Evolutionary conservation across 495 filamentous ascomycete species (phyloP).

Genomic region (Penicillium arizonense): DNA sequence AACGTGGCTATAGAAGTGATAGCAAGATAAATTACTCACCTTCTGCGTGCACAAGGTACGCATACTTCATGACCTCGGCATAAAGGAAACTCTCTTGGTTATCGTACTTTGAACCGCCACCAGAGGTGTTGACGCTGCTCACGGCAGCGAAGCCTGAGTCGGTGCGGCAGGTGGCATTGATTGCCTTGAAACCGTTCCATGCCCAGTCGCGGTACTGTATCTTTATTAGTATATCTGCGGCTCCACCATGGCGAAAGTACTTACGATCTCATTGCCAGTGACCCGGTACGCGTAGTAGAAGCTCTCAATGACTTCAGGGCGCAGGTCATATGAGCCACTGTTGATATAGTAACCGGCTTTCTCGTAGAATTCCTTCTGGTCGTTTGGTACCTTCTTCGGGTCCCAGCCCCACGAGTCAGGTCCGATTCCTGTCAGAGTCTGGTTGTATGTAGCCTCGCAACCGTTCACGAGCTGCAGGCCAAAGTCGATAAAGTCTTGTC

Average conservation of each 20-base stretch:
- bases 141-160: slow-evolving; percentile 67
- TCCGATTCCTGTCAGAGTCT: slow-evolving; percentile 70
- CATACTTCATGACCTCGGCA: slow-evolving; percentile 87
- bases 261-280: slow-evolving; percentile 60
- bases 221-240: slow-evolving; percentile 10
- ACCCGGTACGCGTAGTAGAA: slow-evolving; percentile 85
- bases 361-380: slow-evolving; percentile 58
- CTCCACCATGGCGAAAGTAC: background rate
- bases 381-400: slow-evolving; percentile 39
- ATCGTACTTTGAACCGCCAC: slow-evolving; percentile 62
- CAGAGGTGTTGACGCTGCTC: slow-evolving; percentile 58
- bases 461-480: slow-evolving; percentile 71
- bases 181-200: slow-evolving; percentile 74
- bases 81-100: slow-evolving; percentile 90
- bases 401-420: slow-evolving; percentile 80
- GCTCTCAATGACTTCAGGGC: slow-evolving; percentile 84
- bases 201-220: slow-evolving; percentile 76
- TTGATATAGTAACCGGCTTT: slow-evolving; percentile 72
- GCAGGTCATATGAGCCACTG: slow-evolving; percentile 61
- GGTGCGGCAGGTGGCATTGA: slow-evolving; percentile 63
- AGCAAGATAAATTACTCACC: slow-evolving; percentile 9
- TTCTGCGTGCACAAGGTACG: slow-evolving; percentile 63
- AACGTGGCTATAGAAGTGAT: slow-evolving; percentile 2
- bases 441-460: slow-evolving; percentile 72
- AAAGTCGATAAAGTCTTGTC: slow-evolving; percentile 66